Base-by-base conservation (phyloP, 495 filamentous ascomycete genomes). In the Rostrohypoxylon terebratum region DNA sequence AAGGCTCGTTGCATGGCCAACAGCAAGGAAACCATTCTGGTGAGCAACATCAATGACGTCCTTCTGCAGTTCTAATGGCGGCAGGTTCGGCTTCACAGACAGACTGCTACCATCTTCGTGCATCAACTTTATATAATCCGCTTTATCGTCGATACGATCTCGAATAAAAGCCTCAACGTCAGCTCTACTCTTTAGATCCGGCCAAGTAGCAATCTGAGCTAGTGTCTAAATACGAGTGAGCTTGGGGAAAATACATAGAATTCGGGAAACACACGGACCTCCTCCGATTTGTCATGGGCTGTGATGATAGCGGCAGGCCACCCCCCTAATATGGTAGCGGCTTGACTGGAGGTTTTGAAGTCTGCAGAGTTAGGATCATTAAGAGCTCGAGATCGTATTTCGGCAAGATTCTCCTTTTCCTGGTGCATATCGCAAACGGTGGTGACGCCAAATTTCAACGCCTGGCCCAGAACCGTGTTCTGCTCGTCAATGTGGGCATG, bases 351-450 rank as follows among this genome's bases (percentile, higher is more conserved):
- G 0, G 62, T 67, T 20, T 74, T 74, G 34, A 71, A 74, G 28
- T 74, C 72, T n/a, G 68, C 61, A 1, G 63, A 31, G 47, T 74
- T 58, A 1, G 63, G 42, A 14, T 68, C 58, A 10, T 33, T 8
- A 28, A 53, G 38, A 14, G 71, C 66, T n/a, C 21, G 42, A 1
- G 59, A 40, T 40, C 68, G 59, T 11, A 68, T 16, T 21, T 23
- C 40, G 18, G 18, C 28, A 1, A 71, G 8, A 20, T 74, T 63
- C 10, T 66, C 58, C 0, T 31, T 53, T 11, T 74, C 72, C 11
- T 74, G 67, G 6, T 74, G 72, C 72, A 74, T 71, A 25, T 71
- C 72, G 14, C 67, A 69, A 23, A 66, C 50, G 40, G 72, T 74
- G 21, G 68, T 74, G 20, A 74, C 44, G 4, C 72, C 63, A 34